A percentile compares a stretch with the other conserved stretches of the same genome.
Evolutionary conservation across 148 eudicot species (phyloP).

Genomic region (Fallopia convolvulus): DNA sequence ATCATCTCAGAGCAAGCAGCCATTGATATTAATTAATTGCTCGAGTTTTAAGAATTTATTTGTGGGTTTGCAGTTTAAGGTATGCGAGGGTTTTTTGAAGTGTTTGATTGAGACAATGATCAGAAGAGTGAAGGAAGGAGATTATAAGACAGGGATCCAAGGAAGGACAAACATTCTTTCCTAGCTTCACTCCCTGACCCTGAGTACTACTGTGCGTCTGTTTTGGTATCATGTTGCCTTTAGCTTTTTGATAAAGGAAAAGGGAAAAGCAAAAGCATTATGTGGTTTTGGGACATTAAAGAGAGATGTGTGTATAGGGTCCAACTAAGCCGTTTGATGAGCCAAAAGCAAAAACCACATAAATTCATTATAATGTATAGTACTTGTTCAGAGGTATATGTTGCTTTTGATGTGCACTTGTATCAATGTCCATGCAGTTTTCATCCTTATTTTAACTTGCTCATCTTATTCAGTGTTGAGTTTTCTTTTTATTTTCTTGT

Average conservation of each 20-base stretch:
- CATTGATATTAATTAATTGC: background rate
- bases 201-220: background rate
- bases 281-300: background rate
- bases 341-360: constrained; percentile 1
- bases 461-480: constrained; percentile 10
- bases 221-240: constrained; percentile 4
- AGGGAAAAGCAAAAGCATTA: constrained; percentile 7
- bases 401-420: constrained; percentile 6
- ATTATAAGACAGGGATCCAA: constrained; percentile 4
- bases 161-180: constrained; percentile 1
- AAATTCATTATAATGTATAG: background rate
- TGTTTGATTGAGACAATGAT: background rate
- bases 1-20: background rate
- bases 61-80: background rate
- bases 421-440: constrained; percentile 3
- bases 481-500: background rate
- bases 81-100: background rate
- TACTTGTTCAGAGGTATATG: background rate
- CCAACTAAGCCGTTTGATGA: background rate
- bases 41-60: background rate
- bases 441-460: background rate
- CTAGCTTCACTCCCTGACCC: background rate
- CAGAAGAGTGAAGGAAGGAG: background rate
- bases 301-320: background rate
- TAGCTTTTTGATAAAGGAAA: constrained; percentile 2